Conservation (phyloP, 305 asterid genomes). For the Withania somnifera region DNA sequence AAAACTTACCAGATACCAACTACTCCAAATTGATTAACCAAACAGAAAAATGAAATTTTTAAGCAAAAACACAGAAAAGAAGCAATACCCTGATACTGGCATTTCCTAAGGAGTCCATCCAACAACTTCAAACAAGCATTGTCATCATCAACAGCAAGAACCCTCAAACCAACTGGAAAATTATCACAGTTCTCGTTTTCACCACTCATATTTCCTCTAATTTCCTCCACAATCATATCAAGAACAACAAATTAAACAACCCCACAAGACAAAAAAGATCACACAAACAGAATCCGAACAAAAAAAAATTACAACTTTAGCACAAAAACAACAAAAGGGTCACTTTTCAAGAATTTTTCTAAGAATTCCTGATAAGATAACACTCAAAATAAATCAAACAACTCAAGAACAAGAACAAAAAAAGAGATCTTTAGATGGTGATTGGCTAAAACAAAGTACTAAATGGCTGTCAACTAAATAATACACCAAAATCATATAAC, state of each 20-base stretch:
- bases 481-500: constrained; percentile 16
- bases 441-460: constrained; percentile 23
- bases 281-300: constrained; percentile 1
- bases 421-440: constrained; percentile 14
- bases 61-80: neutral
- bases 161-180: constrained; percentile 75
- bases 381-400: constrained; percentile 14
- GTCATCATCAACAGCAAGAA: constrained; percentile 91
- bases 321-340: neutral
- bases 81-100: constrained; percentile 61
- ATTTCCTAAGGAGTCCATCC: constrained; percentile 60
- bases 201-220: constrained; percentile 19
- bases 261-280: constrained; percentile 18
- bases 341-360: constrained; percentile 20
- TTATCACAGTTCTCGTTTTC: constrained; percentile 18
- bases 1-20: neutral
- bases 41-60: neutral
- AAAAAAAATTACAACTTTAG: constrained; percentile 9
- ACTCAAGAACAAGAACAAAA: neutral
- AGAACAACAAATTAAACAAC: constrained; percentile 5
- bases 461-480: constrained; percentile 23
- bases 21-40: neutral
- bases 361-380: constrained; percentile 24
- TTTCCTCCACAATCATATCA: constrained; percentile 63
- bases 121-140: constrained; percentile 56